Percentiles rank a stretch among this genome's conserved stretches.
phyloP scores from a whole-genome alignment of 352 stramenopile genomes.

The Phytophthora pisi region DNA sequence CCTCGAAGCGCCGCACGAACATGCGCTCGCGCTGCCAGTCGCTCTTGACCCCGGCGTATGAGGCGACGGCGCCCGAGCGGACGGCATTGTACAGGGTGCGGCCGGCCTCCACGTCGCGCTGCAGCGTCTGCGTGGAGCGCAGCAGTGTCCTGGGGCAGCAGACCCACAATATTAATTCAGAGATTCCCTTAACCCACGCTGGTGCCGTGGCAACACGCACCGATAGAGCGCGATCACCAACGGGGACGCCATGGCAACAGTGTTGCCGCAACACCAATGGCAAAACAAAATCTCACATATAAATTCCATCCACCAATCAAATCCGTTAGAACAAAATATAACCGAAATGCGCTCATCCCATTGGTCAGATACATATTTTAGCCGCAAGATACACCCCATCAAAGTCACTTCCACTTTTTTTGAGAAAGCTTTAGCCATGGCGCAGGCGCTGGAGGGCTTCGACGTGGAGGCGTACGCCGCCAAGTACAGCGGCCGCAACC shows the following conservation, averaged over 20 bases:
- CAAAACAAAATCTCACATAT: background rate
- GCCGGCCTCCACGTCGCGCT: conserved; percentile 52
- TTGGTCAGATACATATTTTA: conserved; percentile 4
- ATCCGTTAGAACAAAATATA: background rate
- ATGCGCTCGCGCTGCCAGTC: conserved; percentile 79
- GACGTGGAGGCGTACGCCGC: conserved; percentile 82
- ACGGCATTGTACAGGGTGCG: conserved; percentile 67
- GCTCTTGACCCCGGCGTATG: conserved; percentile 66
- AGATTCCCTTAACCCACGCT: background rate
- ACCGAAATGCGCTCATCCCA: background rate
- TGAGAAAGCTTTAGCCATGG: conserved; percentile 4
- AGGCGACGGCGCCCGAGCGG: conserved; percentile 64
- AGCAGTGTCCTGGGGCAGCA: conserved; percentile 48
- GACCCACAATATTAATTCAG: conserved; percentile 16
- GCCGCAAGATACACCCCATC: conserved; percentile 11
- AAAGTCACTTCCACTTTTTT: conserved; percentile 3
- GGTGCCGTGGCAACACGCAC: conserved; percentile 8
- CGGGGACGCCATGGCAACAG: conserved; percentile 21
- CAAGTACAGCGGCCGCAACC: conserved; percentile 86
- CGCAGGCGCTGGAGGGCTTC: conserved; percentile 46
- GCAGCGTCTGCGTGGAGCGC: conserved; percentile 57
- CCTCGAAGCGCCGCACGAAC: conserved; percentile 59
- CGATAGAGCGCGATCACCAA: conserved; percentile 43
- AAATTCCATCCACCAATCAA: conserved; percentile 8
- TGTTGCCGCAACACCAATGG: no score